A percentile compares a stretch with the other conserved stretches of the same genome.
Evolutionary conservation across 2,329 filamentous ascomycete genomes (phyloP).

Genomic region (Didymella glomerata): DNA sequence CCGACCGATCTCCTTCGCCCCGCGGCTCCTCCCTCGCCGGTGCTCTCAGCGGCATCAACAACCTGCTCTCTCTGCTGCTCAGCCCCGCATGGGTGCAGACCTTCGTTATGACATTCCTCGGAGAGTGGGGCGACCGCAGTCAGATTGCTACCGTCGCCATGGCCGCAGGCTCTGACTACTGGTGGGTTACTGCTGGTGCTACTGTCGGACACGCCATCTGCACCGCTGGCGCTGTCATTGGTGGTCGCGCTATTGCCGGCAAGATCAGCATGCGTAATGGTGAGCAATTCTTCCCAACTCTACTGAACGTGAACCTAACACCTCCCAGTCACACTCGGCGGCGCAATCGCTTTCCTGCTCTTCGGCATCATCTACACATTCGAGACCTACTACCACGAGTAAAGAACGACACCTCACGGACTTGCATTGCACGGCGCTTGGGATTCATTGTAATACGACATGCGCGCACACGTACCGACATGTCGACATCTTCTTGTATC

Average conservation of each 20-base stretch:
- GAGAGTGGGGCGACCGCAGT: conserved; percentile 96
- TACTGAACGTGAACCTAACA: conserved; percentile 35
- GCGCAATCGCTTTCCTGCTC: conserved; percentile 85
- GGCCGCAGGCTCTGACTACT: conserved; percentile 98
- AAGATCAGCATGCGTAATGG: conserved; percentile 94
- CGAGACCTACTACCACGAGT: conserved; percentile 71
- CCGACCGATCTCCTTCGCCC: conserved; percentile 55
- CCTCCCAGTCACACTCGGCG: conserved; percentile 82
- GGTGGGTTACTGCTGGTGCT: conserved; percentile 95
- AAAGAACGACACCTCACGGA: conserved; percentile 25
- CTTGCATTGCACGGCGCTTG: conserved; percentile 37
- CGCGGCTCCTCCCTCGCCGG: conserved; percentile 63
- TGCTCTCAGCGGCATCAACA: conserved; percentile 74
- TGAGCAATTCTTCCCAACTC: conserved; percentile 59
- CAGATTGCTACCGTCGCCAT: conserved; percentile 99
- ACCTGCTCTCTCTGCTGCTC: conserved; percentile 85
- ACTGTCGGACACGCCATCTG: conserved; percentile 87
- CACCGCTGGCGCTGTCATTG: conserved; percentile 89
- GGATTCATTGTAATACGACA: conserved; percentile 31
- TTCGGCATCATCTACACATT: conserved; percentile 93
- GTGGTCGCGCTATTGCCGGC: conserved; percentile 90
- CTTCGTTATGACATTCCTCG: conserved; percentile 98
- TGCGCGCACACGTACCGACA: conserved; percentile 10
- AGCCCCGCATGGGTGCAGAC: conserved; percentile 99
- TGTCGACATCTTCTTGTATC: conserved; percentile 14